phyloP scores from a whole-genome alignment of 495 filamentous ascomycete species.

The Pseudomonodictys pantanalensis region DNA sequence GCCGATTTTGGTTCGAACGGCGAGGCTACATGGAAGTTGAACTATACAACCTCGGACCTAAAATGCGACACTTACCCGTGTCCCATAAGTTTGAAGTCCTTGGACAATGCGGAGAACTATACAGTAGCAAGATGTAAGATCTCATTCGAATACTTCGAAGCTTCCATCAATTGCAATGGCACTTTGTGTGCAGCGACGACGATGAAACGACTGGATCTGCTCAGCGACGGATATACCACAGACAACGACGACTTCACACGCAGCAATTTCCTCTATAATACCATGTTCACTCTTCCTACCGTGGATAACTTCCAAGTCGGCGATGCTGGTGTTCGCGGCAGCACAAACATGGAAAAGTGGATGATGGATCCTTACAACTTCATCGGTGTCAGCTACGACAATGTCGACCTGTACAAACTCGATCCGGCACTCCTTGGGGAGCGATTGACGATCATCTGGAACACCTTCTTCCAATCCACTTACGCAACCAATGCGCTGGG shows the following conservation, averaged over 20 bases:
- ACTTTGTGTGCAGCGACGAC: neutral
- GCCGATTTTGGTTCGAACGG: slow-evolving; percentile 3
- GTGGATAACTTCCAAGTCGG: slow-evolving; percentile 17
- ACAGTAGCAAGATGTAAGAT: slow-evolving; percentile 3
- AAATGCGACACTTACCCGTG: slow-evolving; percentile 8
- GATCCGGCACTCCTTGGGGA: slow-evolving; percentile 1
- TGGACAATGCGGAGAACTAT: slow-evolving; percentile 6
- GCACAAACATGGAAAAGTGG: slow-evolving; percentile 24
- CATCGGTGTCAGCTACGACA: slow-evolving; percentile 14
- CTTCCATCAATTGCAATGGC: slow-evolving; percentile 3
- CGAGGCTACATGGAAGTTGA: slow-evolving; percentile 15
- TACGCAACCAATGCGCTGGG: slow-evolving; percentile 13
- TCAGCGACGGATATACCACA: slow-evolving; percentile 4
- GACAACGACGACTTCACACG: slow-evolving; percentile 7
- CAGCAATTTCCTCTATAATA: neutral
- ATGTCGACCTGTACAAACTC: slow-evolving; percentile 16
- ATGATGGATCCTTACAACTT: slow-evolving; percentile 20
- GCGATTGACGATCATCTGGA: slow-evolving; percentile 6
- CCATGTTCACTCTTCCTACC: neutral
- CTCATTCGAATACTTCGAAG: slow-evolving; percentile 4
- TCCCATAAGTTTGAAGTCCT: neutral
- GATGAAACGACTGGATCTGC: slow-evolving; percentile 11
- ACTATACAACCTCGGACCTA: neutral
- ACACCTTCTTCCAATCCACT: slow-evolving; percentile 24
- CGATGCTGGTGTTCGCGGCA: neutral